Percentiles rank a stretch among this genome's conserved stretches.
These are phyloP conservation scores for Pseudogymnoascus sp. DNA, from an alignment of 2,329 filamentous ascomycete genomes.

Conservation along the genomic window DNA sequence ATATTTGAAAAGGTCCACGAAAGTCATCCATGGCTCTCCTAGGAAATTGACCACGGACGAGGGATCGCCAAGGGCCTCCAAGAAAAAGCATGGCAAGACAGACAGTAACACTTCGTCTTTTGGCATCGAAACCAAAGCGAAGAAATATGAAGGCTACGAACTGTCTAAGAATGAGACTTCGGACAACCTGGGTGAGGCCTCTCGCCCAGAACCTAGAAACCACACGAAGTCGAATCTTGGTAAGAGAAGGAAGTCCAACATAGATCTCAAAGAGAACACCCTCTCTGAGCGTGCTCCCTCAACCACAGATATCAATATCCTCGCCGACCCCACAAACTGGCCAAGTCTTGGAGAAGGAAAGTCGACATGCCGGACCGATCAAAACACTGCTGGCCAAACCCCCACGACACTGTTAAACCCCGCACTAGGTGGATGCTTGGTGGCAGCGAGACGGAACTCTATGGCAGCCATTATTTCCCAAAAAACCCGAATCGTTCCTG, in stretches of 20 bases:
- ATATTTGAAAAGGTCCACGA: background rate
- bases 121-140: background rate
- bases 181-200: background rate
- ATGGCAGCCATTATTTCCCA: background rate
- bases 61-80: background rate
- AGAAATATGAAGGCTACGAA: slow-evolving; percentile 6
- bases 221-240: background rate
- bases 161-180: background rate
- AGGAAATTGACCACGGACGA: background rate
- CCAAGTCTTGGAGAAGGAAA: slow-evolving; percentile 8
- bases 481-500: background rate
- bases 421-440: background rate
- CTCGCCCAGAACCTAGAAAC: background rate
- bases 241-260: background rate
- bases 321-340: slow-evolving; percentile 8
- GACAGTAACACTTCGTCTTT: slow-evolving; percentile 7
- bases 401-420: background rate
- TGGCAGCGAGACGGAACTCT: background rate
- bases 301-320: background rate
- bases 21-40: background rate
- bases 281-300: background rate
- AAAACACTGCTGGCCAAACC: background rate
- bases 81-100: background rate
- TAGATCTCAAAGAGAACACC: slow-evolving; percentile 8
- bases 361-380: background rate